Evolutionary conservation across 2,329 filamentous ascomycete genomes (phyloP).

Genomic region (Fusarium sp.): DNA sequence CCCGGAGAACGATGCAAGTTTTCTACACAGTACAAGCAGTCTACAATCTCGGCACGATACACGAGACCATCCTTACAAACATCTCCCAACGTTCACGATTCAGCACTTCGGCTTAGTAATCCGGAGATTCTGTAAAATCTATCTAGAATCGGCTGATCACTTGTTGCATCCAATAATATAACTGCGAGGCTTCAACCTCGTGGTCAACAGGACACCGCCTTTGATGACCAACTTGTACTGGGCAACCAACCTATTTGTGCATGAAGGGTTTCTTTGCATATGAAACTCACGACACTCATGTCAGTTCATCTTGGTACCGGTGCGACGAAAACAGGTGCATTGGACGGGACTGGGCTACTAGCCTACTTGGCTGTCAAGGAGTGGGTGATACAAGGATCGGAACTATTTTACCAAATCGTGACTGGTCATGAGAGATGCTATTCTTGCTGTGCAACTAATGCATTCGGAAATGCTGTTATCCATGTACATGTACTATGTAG

Average conservation of each 20-base stretch:
- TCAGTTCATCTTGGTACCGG: not conserved
- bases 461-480: no score
- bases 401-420: no score
- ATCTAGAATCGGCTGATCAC: constrained; percentile 21
- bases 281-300: no score
- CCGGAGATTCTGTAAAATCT: constrained; percentile 11
- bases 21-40: not conserved
- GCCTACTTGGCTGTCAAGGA: not conserved
- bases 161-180: constrained; percentile 1
- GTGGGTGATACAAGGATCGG: not conserved
- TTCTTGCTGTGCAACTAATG: no score
- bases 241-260: no score
- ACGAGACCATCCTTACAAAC: constrained; percentile 12
- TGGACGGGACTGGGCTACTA: constrained; percentile 1
- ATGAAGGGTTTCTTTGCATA: not conserved
- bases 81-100: not conserved
- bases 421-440: no score
- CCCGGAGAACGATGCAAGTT: not conserved
- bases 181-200: not conserved
- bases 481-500: no score
- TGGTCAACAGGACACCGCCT: not conserved
- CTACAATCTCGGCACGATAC: not conserved
- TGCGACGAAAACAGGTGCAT: not conserved
- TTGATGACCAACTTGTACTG: not conserved
- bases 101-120: not conserved